Evolutionary conservation across 78 protist species (phyloP).

Genomic region (Dictyostelium firmibasis): DNA sequence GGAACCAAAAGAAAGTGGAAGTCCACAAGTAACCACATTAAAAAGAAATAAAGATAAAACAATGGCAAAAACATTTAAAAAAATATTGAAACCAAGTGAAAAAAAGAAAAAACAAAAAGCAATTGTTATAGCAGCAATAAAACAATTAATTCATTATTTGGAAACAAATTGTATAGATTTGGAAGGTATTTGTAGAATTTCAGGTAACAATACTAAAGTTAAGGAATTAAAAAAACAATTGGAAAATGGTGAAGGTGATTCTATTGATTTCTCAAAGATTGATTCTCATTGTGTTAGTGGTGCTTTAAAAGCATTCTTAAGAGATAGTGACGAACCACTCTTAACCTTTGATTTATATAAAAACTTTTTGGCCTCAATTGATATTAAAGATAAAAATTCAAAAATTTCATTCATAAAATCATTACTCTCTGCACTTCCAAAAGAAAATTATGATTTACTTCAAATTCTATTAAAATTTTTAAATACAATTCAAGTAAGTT

Average conservation of each 20-base stretch:
- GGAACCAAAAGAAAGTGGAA: slow-evolving; percentile 8
- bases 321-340: slow-evolving; percentile 75
- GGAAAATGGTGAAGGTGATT: slow-evolving; percentile 29
- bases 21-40: background rate
- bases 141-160: slow-evolving; percentile 19
- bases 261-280: slow-evolving; percentile 12
- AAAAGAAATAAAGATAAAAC: slow-evolving; percentile 38
- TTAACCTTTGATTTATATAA: slow-evolving; percentile 72
- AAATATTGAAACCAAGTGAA: slow-evolving; percentile 50
- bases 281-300: slow-evolving; percentile 61
- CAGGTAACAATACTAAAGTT: slow-evolving; percentile 36
- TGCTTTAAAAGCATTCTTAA: slow-evolving; percentile 58
- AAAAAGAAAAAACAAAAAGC: slow-evolving; percentile 62
- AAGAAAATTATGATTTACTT: slow-evolving; percentile 39
- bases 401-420: slow-evolving; percentile 52
- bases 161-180: slow-evolving; percentile 22
- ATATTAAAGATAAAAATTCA: slow-evolving; percentile 43
- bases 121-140: background rate
- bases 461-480: slow-evolving; percentile 55
- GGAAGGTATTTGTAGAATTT: slow-evolving; percentile 67
- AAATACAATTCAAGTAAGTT: slow-evolving; percentile 50
- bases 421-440: slow-evolving; percentile 40
- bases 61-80: slow-evolving; percentile 48
- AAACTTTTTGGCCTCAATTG: slow-evolving; percentile 60
- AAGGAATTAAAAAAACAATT: slow-evolving; percentile 53